A percentile compares a stretch with the other conserved stretches of the same genome.
phyloP scores from a whole-genome alignment of 192 early-diverging fungal species.

The Powellomyces hirtus region DNA sequence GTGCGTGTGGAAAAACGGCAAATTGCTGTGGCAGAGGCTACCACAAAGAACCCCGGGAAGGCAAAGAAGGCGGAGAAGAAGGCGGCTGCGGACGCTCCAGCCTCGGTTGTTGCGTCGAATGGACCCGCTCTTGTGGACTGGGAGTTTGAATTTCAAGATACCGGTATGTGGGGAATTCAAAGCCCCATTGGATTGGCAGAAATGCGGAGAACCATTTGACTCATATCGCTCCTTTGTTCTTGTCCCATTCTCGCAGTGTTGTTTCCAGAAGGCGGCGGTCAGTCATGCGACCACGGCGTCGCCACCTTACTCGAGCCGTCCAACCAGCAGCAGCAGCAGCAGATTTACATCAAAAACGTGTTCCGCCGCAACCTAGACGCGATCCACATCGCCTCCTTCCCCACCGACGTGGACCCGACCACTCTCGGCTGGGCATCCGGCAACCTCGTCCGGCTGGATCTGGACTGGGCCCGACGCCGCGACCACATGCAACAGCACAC shows the following conservation, averaged over 20 bases:
- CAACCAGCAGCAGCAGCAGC: not conserved
- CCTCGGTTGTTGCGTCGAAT: not conserved
- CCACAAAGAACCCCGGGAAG: not conserved
- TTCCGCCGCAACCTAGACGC: constrained; percentile 57
- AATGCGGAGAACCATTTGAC: no score
- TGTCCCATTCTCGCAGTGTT: no score
- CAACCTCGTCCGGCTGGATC: constrained; percentile 33
- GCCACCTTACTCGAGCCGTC: constrained; percentile 34
- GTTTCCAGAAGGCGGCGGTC: constrained; percentile 80
- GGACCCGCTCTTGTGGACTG: not conserved
- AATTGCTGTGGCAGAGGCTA: not conserved
- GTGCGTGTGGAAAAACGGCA: not conserved
- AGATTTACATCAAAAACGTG: constrained; percentile 49
- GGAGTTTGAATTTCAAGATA: not conserved
- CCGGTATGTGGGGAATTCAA: not conserved
- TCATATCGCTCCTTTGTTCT: no score
- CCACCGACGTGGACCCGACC: not conserved
- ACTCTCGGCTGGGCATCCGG: constrained; percentile 48
- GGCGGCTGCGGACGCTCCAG: constrained; percentile 31
- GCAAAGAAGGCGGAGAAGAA: constrained; percentile 1
- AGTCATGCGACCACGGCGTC: constrained; percentile 62
- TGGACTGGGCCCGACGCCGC: constrained; percentile 66
- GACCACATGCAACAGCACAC: constrained; percentile 76
- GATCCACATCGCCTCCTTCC: constrained; percentile 49
- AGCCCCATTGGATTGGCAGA: no score